phyloP scores from a whole-genome alignment of 495 filamentous ascomycete genomes.

The Trichoderma parareesei region DNA sequence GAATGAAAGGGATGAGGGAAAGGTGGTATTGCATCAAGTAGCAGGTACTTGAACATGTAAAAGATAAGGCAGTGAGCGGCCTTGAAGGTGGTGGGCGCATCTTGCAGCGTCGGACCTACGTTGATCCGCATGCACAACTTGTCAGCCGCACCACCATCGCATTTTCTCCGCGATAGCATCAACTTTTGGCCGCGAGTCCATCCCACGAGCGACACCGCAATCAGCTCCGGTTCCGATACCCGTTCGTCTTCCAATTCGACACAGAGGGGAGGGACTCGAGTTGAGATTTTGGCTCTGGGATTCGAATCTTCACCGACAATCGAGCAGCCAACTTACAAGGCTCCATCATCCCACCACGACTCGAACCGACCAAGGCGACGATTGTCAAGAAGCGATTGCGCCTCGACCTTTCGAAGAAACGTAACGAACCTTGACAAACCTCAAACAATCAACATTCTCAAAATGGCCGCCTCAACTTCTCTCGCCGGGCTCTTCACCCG shows the following conservation, averaged over 20 bases:
- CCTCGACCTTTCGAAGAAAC: not conserved
- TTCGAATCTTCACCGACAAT: not conserved
- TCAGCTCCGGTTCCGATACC: not conserved
- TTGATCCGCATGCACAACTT: not conserved
- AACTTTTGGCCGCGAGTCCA: not conserved
- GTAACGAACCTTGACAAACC: not conserved
- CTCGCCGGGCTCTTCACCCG: slow-evolving; percentile 6
- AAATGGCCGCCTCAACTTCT: not conserved
- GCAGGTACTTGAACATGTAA: no score
- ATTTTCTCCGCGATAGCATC: not conserved
- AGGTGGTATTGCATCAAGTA: no score
- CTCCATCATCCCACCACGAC: not conserved
- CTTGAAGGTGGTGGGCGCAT: no score
- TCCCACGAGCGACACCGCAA: not conserved
- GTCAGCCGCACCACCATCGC: not conserved
- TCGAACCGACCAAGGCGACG: not conserved
- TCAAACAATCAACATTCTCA: not conserved
- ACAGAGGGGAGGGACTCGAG: not conserved
- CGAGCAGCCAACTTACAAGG: not conserved
- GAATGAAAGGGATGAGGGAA: no score
- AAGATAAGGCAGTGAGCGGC: no score
- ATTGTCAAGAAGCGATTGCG: not conserved
- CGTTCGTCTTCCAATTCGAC: not conserved
- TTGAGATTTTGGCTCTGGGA: not conserved
- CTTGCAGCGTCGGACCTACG: not conserved